Evolutionary conservation across 2,329 filamentous ascomycete species (phyloP).

Genomic region (Dothiorella sarmentorum): DNA sequence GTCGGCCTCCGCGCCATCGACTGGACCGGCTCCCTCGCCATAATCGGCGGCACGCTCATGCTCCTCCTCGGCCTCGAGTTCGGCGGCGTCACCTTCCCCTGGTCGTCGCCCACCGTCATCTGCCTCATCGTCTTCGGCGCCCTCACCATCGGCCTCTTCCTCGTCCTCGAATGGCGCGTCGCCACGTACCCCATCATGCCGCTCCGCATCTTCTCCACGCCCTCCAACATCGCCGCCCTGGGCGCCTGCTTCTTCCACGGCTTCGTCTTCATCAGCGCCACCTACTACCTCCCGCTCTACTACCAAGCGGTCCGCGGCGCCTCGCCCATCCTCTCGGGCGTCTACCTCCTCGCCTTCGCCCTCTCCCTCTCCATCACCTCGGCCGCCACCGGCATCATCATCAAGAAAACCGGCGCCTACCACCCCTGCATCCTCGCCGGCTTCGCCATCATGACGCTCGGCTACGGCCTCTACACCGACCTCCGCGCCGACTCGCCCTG

Average conservation of each 20-base stretch:
- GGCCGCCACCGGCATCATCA: constrained; percentile 52
- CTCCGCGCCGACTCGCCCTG: constrained; percentile 32
- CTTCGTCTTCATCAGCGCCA: constrained; percentile 71
- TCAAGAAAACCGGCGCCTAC: constrained; percentile 46
- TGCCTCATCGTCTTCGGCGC: constrained; percentile 74
- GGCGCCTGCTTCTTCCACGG: constrained; percentile 69
- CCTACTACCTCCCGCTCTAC: constrained; percentile 81
- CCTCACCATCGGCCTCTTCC: constrained; percentile 61
- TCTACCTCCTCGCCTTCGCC: constrained; percentile 70
- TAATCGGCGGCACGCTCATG: constrained; percentile 80
- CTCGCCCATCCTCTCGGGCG: constrained; percentile 66
- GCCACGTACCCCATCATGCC: constrained; percentile 79
- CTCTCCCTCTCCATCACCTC: constrained; percentile 64
- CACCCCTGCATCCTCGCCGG: constrained; percentile 39
- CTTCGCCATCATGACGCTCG: constrained; percentile 35
- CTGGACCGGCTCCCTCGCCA: constrained; percentile 61
- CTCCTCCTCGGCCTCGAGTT: constrained; percentile 82
- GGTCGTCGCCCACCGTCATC: constrained; percentile 70
- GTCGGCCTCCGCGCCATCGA: constrained; percentile 63
- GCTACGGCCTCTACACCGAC: constrained; percentile 39
- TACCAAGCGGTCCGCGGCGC: constrained; percentile 73
- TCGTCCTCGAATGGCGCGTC: constrained; percentile 68
- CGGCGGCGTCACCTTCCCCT: constrained; percentile 72
- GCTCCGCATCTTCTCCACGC: constrained; percentile 62
- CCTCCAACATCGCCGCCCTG: constrained; percentile 64